Conservation (phyloP, 2,329 filamentous ascomycete genomes). For the Nannizziopsis arthrosporioides region DNA sequence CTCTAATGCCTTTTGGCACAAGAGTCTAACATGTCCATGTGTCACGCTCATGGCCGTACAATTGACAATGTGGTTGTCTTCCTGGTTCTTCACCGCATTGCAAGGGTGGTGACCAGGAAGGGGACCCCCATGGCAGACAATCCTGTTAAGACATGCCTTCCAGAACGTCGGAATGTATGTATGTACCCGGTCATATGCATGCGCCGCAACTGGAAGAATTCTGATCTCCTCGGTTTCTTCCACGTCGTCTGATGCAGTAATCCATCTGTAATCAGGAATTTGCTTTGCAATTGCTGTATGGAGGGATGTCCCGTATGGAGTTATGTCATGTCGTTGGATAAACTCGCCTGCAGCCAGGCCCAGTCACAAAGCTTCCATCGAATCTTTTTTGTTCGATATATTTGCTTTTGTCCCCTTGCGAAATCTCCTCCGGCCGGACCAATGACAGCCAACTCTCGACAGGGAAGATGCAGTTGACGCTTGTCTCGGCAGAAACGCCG, state of each 20-base stretch:
- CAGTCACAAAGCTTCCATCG: neutral
- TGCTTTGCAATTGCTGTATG: too few species aligned
- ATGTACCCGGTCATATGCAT: too few species aligned
- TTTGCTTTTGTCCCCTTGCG: neutral
- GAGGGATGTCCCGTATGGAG: too few species aligned
- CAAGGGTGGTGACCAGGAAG: neutral
- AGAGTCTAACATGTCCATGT: constrained; percentile 5
- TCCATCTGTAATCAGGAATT: neutral
- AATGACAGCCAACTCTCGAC: constrained; percentile 1
- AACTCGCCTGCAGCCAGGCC: too few species aligned
- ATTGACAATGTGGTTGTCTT: neutral
- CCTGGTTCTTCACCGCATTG: constrained; percentile 1
- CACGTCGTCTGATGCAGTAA: neutral
- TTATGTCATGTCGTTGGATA: too few species aligned
- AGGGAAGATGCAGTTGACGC: neutral
- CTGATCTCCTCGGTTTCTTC: neutral
- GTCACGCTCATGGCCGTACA: neutral
- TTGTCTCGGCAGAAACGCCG: constrained; percentile 4
- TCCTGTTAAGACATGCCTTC: too few species aligned
- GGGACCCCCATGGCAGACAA: neutral
- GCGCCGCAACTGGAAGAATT: too few species aligned
- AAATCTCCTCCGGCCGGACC: neutral
- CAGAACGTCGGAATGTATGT: too few species aligned
- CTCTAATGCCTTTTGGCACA: neutral
- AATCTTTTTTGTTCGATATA: neutral